Evolutionary conservation across 192 early-diverging fungal genomes (phyloP).

Genomic region (Obelidium mucronatum): DNA sequence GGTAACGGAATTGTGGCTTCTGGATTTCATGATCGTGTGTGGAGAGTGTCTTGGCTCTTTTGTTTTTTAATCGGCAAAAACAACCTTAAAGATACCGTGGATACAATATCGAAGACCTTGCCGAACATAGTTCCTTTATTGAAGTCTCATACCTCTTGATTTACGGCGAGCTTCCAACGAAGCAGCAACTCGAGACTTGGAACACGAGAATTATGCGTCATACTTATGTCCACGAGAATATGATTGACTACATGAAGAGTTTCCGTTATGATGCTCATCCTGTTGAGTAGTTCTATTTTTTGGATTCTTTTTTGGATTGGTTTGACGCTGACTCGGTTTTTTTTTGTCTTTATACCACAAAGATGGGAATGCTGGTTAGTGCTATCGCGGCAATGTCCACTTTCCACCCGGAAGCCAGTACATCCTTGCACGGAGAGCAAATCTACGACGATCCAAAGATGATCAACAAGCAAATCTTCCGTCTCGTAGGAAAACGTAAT

Average conservation of each 20-base stretch:
- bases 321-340: background rate
- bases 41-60: background rate
- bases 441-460: conserved; percentile 50
- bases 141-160: conserved; percentile 75
- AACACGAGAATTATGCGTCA: conserved; percentile 61
- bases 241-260: conserved; percentile 58
- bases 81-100: conserved; percentile 48
- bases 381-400: conserved; percentile 67
- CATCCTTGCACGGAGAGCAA: conserved; percentile 64
- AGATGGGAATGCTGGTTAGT: conserved; percentile 63
- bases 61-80: background rate
- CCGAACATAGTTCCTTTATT: conserved; percentile 67
- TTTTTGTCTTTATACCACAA: background rate
- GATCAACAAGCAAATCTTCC: conserved; percentile 75
- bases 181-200: conserved; percentile 58
- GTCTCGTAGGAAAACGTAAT: conserved; percentile 63
- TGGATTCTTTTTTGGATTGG: background rate
- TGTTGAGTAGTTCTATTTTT: conserved; percentile 43
- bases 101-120: conserved; percentile 72
- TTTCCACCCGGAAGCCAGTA: conserved; percentile 75
- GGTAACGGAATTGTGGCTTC: conserved; percentile 56
- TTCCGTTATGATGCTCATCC: conserved; percentile 74
- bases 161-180: conserved; percentile 65
- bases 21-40: conserved; percentile 7
- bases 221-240: conserved; percentile 66